Evolutionary conservation across 2,329 filamentous ascomycete genomes (phyloP).

Genomic region (Byssothecium circinans): DNA sequence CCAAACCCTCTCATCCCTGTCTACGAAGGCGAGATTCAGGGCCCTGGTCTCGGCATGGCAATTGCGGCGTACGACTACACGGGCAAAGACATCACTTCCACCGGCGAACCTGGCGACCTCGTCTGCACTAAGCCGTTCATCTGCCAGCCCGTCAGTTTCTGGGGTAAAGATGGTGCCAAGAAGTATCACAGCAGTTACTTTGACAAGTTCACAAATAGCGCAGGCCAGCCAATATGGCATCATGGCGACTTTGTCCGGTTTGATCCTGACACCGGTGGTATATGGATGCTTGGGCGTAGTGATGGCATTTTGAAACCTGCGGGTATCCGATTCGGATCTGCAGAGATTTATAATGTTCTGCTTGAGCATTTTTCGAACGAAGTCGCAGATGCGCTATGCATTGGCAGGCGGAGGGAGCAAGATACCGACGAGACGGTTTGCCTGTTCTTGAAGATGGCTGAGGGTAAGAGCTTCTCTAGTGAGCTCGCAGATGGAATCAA

Average conservation of each 20-base stretch:
- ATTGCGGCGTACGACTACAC: slow-evolving; percentile 55
- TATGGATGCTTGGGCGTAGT: slow-evolving; percentile 88
- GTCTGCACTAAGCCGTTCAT: slow-evolving; percentile 87
- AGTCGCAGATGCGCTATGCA: slow-evolving; percentile 83
- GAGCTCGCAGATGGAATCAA: slow-evolving; percentile 67
- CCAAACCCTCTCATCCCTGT: slow-evolving; percentile 63
- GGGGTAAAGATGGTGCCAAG: slow-evolving; percentile 68
- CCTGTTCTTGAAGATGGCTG: slow-evolving; percentile 79
- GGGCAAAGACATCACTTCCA: slow-evolving; percentile 59
- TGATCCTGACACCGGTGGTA: slow-evolving; percentile 70
- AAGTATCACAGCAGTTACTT: slow-evolving; percentile 89
- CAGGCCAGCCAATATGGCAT: slow-evolving; percentile 69
- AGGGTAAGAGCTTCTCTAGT: slow-evolving; percentile 58
- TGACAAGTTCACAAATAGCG: slow-evolving; percentile 66
- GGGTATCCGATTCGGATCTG: slow-evolving; percentile 87
- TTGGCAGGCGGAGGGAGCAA: slow-evolving; percentile 70
- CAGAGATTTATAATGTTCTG: slow-evolving; percentile 96
- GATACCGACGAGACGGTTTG: slow-evolving; percentile 86
- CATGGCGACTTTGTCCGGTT: slow-evolving; percentile 88
- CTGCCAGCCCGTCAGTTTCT: slow-evolving; percentile 89
- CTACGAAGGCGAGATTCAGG: slow-evolving; percentile 55
- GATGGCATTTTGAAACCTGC: slow-evolving; percentile 92
- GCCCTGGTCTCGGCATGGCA: slow-evolving; percentile 54
- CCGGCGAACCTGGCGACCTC: slow-evolving; percentile 78
- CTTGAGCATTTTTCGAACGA: slow-evolving; percentile 77